A percentile compares a stretch with the other conserved stretches of the same genome.
phyloP scores from a whole-genome alignment of 1,139 yeast species.

The Kazachstania sp. region DNA sequence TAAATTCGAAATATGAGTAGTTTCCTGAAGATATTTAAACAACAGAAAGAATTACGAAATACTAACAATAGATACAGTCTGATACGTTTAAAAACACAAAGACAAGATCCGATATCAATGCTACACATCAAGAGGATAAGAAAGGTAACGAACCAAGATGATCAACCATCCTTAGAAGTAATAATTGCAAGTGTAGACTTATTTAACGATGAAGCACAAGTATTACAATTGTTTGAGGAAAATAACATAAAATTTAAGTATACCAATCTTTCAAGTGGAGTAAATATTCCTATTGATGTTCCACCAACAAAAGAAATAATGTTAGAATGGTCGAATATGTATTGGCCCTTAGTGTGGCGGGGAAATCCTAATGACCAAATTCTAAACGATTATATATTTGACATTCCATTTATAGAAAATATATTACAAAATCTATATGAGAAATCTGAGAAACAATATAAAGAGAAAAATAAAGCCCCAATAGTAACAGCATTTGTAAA shows the following conservation, averaged over 20 bases:
- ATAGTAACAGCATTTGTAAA: slow-evolving; percentile 26
- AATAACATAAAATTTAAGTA: slow-evolving; percentile 12
- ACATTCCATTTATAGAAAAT: slow-evolving; percentile 37
- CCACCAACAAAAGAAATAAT: slow-evolving; percentile 61
- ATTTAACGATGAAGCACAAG: slow-evolving; percentile 15
- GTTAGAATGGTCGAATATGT: slow-evolving; percentile 50
- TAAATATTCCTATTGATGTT: slow-evolving; percentile 41
- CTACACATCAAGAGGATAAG: slow-evolving; percentile 40
- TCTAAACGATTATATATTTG: slow-evolving; percentile 44
- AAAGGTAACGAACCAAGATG: slow-evolving; percentile 14
- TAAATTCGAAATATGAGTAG: background rate
- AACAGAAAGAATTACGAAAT: slow-evolving; percentile 4
- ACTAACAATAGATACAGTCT: slow-evolving; percentile 14
- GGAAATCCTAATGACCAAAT: slow-evolving; percentile 82
- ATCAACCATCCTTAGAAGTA: slow-evolving; percentile 24
- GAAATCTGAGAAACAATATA: slow-evolving; percentile 20
- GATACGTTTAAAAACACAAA: slow-evolving; percentile 20
- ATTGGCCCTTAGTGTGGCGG: slow-evolving; percentile 92
- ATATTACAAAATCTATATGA: slow-evolving; percentile 35
- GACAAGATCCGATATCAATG: slow-evolving; percentile 34
- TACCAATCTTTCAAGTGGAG: slow-evolving; percentile 20
- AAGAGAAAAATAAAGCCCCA: slow-evolving; percentile 12
- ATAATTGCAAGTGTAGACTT: slow-evolving; percentile 31
- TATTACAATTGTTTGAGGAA: slow-evolving; percentile 11
- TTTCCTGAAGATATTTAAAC: slow-evolving; percentile 6